phyloP scores from a whole-genome alignment of 768 basidiomycete species.

The Suillus discolor region DNA sequence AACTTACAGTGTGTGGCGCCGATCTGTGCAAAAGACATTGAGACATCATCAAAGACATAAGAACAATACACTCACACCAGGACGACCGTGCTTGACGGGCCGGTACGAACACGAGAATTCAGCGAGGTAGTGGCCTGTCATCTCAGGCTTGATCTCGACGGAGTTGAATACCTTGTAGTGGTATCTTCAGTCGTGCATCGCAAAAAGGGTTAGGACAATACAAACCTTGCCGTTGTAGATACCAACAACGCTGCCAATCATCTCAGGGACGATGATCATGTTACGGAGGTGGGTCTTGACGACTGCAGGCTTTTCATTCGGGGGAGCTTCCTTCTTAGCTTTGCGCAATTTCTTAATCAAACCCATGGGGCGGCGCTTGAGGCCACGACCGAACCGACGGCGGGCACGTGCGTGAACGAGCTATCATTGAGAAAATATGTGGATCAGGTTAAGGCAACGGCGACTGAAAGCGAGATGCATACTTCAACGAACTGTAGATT shows the following conservation, averaged over 20 bases:
- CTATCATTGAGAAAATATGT: constrained; percentile 38
- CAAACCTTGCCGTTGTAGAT: constrained; percentile 97
- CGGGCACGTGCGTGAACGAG: constrained; percentile 99
- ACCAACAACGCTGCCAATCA: constrained; percentile 98
- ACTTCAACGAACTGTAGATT: constrained; percentile 74
- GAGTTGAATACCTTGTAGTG: constrained; percentile 79
- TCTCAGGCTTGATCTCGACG: constrained; percentile 99
- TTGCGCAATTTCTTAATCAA: constrained; percentile 99
- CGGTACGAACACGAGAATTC: constrained; percentile 98
- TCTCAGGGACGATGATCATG: constrained; percentile 99
- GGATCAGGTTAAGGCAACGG: constrained; percentile 9
- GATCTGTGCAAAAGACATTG: constrained; percentile 48
- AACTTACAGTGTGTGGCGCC: constrained; percentile 88
- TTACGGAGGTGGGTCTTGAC: constrained; percentile 99
- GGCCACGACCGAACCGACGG: constrained; percentile 97
- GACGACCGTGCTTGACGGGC: constrained; percentile 99
- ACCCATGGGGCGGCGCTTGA: constrained; percentile 98
- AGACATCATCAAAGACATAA: constrained; percentile 15
- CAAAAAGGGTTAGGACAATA: constrained; percentile 8
- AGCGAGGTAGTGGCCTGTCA: constrained; percentile 99
- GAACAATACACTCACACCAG: constrained; percentile 77
- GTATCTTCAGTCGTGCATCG: constrained; percentile 2
- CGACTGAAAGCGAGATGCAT: constrained; percentile 31
- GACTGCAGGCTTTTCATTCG: constrained; percentile 97
- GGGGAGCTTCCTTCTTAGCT: constrained; percentile 98